These are phyloP conservation scores for Saccharomycopsis crataegensis DNA, from an alignment of 1,139 yeast genomes.

Conservation along the genomic window DNA sequence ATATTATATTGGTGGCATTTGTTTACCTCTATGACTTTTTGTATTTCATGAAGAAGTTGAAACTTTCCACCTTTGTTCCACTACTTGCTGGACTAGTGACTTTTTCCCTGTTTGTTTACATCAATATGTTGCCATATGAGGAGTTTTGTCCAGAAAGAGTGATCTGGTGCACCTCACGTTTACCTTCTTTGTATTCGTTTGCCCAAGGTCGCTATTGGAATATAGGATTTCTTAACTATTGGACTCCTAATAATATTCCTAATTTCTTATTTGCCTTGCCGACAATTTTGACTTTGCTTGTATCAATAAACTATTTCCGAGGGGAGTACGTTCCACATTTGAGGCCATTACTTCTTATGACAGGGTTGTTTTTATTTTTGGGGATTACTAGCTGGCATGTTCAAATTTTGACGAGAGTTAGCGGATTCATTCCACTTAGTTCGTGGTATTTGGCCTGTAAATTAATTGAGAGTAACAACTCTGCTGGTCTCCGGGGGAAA, in stretches of 20 bases:
- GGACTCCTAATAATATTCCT: slow-evolving; percentile 77
- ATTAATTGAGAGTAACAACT: slow-evolving; percentile 21
- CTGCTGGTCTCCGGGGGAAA: slow-evolving; percentile 18
- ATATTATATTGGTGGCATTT: slow-evolving; percentile 66
- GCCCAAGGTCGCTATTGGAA: slow-evolving; percentile 84
- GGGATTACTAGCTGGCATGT: slow-evolving; percentile 68
- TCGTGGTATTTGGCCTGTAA: slow-evolving; percentile 61
- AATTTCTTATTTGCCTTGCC: slow-evolving; percentile 79
- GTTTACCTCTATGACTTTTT: slow-evolving; percentile 52
- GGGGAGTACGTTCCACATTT: slow-evolving; percentile 24
- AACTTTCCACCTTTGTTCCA: slow-evolving; percentile 25
- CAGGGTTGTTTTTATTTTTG: slow-evolving; percentile 38
- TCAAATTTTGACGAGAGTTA: slow-evolving; percentile 76
- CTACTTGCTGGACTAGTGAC: slow-evolving; percentile 51
- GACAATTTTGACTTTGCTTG: slow-evolving; percentile 37
- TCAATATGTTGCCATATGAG: slow-evolving; percentile 47
- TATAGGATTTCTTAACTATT: slow-evolving; percentile 71
- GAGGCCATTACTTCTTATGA: slow-evolving; percentile 36
- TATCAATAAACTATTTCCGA: slow-evolving; percentile 28
- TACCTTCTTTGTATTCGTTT: slow-evolving; percentile 63
- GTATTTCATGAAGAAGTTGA: slow-evolving; percentile 20
- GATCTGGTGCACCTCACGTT: slow-evolving; percentile 59
- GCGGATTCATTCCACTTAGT: slow-evolving; percentile 67
- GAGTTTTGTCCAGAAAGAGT: slow-evolving; percentile 64
- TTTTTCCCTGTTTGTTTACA: slow-evolving; percentile 36